phyloP scores from a whole-genome alignment of 2,329 filamentous ascomycete species.

The Cladosporium sp. region DNA sequence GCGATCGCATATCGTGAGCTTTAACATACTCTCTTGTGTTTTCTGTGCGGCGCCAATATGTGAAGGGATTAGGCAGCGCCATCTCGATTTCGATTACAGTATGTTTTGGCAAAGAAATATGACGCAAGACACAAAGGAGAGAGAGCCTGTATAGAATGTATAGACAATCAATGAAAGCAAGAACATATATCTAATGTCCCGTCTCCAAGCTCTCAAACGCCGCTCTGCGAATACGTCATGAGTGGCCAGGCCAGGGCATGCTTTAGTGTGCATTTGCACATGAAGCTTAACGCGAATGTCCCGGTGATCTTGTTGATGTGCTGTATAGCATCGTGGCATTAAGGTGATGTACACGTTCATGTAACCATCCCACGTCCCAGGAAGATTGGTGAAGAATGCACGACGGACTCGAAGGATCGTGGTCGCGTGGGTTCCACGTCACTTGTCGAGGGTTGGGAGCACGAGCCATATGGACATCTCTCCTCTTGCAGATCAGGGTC shows the following conservation, averaged over 20 bases:
- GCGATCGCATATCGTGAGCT: conserved; percentile 21
- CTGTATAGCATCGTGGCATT: not conserved
- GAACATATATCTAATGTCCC: not conserved
- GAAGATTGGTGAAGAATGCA: not conserved
- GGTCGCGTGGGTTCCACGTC: not conserved
- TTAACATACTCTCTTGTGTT: conserved; percentile 46
- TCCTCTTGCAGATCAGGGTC: not conserved
- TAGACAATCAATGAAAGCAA: not conserved
- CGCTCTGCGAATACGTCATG: conserved; percentile 4
- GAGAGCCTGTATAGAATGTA: not conserved
- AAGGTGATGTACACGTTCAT: not conserved
- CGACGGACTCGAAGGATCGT: conserved; percentile 4
- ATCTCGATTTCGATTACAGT: conserved; percentile 29
- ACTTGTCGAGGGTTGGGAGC: not conserved
- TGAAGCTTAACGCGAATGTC: not conserved
- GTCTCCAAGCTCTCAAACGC: not conserved
- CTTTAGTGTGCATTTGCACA: not conserved
- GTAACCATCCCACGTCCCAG: not conserved
- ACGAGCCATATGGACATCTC: not conserved
- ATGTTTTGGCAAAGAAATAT: not conserved
- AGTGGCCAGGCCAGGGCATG: not conserved
- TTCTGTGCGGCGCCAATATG: conserved; percentile 37
- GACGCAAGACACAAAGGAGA: not conserved
- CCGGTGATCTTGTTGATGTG: not conserved
- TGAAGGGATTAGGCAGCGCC: conserved; percentile 47